Conservation (phyloP, 2,329 filamentous ascomycete genomes). For the Davidsoniella neocaledoniae region DNA sequence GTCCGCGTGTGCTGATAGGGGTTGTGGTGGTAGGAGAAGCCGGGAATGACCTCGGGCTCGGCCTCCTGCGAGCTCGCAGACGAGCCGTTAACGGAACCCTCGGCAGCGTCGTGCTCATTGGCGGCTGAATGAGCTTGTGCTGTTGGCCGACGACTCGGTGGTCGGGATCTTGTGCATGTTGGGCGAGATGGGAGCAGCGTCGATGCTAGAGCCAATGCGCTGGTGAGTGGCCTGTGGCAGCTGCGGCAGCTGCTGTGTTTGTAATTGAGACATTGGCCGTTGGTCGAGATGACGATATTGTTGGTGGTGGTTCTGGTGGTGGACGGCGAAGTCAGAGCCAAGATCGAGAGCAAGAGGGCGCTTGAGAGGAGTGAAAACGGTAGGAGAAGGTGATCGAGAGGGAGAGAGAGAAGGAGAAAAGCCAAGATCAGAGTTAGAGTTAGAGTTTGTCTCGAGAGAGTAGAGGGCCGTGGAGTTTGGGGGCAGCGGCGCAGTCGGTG, state of each 20-base stretch:
- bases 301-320: too few relatives aligned
- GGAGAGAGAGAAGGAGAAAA: not conserved
- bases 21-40: slow-evolving; percentile 48
- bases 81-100: slow-evolving; percentile 23
- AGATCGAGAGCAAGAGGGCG: not conserved
- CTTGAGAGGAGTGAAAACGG: not conserved
- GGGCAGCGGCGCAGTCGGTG: not conserved
- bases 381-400: not conserved
- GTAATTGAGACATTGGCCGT: not conserved
- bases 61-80: slow-evolving; percentile 34
- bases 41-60: slow-evolving; percentile 32
- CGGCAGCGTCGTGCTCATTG: slow-evolving; percentile 29
- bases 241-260: not conserved
- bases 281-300: not conserved
- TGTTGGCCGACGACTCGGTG: slow-evolving; percentile 32
- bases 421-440: not conserved
- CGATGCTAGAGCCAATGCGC: too few relatives aligned
- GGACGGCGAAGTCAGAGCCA: not conserved
- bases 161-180: slow-evolving; percentile 18
- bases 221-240: not conserved
- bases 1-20: slow-evolving; percentile 24
- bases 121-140: slow-evolving; percentile 37
- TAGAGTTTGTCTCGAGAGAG: not conserved
- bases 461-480: not conserved
- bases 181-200: not conserved